Conservation (phyloP, 257 asterid genomes). For the Salvia splendens region DNA sequence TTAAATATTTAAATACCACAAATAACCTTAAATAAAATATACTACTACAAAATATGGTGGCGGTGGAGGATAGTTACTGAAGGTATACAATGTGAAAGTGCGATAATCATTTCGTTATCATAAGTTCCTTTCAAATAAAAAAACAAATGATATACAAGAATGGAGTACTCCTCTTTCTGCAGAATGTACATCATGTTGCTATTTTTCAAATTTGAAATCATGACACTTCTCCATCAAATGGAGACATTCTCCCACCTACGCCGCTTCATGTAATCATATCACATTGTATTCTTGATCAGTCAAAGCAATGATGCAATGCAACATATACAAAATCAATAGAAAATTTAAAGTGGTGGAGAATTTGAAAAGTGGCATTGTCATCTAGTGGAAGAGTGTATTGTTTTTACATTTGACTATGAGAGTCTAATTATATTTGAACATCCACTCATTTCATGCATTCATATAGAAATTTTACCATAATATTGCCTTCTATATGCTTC, state of each 20-base stretch:
- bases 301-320: slow-evolving; percentile 41
- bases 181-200: slow-evolving; percentile 30
- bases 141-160: neutral
- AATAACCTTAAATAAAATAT: too few species aligned
- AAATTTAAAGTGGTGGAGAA: neutral
- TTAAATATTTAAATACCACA: too few species aligned
- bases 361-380: slow-evolving; percentile 26
- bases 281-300: slow-evolving; percentile 31
- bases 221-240: slow-evolving; percentile 40
- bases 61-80: too few species aligned
- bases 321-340: neutral
- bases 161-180: slow-evolving; percentile 18
- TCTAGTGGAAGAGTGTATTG: slow-evolving; percentile 33
- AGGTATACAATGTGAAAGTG: slow-evolving; percentile 8
- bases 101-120: slow-evolving; percentile 49
- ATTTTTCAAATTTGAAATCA: slow-evolving; percentile 32
- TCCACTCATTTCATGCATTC: slow-evolving; percentile 26
- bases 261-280: slow-evolving; percentile 51
- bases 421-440: slow-evolving; percentile 15
- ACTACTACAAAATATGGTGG: too few species aligned
- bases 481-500: too few species aligned
- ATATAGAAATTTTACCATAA: too few species aligned
- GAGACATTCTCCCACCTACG: slow-evolving; percentile 59
- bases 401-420: neutral
- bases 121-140: slow-evolving; percentile 22